Conservation (phyloP, 2,329 filamentous ascomycete genomes). For the Aspergillus sp. region DNA sequence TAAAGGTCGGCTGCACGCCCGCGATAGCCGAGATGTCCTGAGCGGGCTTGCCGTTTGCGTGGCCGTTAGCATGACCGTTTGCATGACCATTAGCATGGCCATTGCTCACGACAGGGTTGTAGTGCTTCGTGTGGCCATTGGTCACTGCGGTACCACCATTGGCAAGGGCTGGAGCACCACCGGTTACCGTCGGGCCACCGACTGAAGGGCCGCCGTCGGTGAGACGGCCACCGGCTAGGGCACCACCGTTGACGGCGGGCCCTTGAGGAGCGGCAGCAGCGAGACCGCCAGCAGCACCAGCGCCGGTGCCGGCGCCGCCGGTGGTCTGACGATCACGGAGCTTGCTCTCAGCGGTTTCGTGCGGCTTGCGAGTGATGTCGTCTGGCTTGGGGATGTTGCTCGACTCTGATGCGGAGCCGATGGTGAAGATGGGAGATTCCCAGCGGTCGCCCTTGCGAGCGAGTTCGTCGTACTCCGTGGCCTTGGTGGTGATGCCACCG, state of each 20-base stretch:
- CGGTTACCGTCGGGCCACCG: neutral
- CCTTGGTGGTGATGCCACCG: conserved; percentile 88
- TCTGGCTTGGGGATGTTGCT: conserved; percentile 67
- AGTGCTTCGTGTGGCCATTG: conserved; percentile 16
- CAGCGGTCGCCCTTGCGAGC: conserved; percentile 87
- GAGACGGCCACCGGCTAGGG: conserved; percentile 4
- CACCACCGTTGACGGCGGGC: conserved; percentile 23
- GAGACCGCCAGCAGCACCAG: conserved; percentile 11
- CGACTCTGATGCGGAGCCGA: conserved; percentile 77
- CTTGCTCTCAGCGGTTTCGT: conserved; percentile 40
- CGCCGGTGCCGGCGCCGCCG: conserved; percentile 21
- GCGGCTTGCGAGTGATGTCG: conserved; percentile 63
- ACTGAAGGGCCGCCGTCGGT: conserved; percentile 5
- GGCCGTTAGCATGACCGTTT: conserved; percentile 5
- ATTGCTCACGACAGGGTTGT: conserved; percentile 5
- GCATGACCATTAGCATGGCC: conserved; percentile 8
- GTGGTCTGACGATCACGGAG: conserved; percentile 3
- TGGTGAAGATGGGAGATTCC: conserved; percentile 91
- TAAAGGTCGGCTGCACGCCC: conserved; percentile 26
- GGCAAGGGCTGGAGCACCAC: neutral
- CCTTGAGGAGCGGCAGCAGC: conserved; percentile 20
- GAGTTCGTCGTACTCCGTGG: conserved; percentile 88
- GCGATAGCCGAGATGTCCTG: conserved; percentile 16
- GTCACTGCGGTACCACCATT: conserved; percentile 16
- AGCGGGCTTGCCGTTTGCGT: conserved; percentile 7